These are phyloP conservation scores for Tetrapisispora taiwanensis DNA, from an alignment of 805 yeast genomes.

Conservation along the genomic window DNA sequence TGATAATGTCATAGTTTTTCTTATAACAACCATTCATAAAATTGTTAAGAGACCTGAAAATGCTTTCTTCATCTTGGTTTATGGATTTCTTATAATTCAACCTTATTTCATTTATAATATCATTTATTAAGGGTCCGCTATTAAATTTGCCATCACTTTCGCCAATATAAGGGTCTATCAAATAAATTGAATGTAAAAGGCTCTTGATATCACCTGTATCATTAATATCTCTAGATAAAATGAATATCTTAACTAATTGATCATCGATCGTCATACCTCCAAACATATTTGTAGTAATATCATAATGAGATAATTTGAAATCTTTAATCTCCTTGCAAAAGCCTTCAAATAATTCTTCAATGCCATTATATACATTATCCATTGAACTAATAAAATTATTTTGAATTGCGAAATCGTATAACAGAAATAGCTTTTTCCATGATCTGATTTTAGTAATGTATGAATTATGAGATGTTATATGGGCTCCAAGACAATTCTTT, in stretches of 20 bases:
- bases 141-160: background rate
- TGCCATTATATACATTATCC: background rate
- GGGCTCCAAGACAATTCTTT: too few species aligned
- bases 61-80: background rate
- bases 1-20: background rate
- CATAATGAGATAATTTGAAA: background rate
- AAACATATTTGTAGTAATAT: background rate
- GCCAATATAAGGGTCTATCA: background rate
- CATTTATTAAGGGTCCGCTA: background rate
- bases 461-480: background rate
- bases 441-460: background rate
- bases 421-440: background rate
- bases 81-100: background rate
- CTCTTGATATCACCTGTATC: background rate
- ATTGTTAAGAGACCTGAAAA: background rate
- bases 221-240: background rate
- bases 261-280: background rate
- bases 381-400: background rate
- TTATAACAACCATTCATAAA: background rate
- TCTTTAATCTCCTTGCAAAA: background rate
- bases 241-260: background rate
- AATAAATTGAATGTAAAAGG: background rate
- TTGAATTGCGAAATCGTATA: background rate
- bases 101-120: background rate
- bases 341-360: background rate